phyloP scores from a whole-genome alignment of 2,329 filamentous ascomycete species.

The Exophiala viscosa region DNA sequence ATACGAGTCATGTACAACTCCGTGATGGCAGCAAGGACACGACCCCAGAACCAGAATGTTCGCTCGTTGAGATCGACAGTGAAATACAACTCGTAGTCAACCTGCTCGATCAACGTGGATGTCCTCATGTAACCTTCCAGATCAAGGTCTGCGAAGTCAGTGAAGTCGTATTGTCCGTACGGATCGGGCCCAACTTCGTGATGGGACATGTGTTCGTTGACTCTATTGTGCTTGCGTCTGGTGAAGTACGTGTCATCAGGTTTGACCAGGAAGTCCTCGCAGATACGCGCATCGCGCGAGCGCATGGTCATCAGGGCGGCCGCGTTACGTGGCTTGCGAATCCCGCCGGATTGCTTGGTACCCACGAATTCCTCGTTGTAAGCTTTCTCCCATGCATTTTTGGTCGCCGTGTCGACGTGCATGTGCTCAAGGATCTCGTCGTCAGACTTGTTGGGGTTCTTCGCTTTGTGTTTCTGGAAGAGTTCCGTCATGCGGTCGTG shows the following conservation, averaged over 20 bases:
- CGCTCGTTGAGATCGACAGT: too few relatives aligned
- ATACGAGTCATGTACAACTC: too few relatives aligned
- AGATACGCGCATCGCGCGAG: background rate
- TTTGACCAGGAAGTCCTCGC: conserved; percentile 8
- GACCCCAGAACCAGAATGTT: too few relatives aligned
- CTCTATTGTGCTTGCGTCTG: background rate
- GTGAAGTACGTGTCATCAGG: conserved; percentile 7
- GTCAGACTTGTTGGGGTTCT: background rate
- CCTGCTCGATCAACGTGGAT: too few relatives aligned
- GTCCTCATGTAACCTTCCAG: too few relatives aligned
- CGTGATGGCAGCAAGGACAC: too few relatives aligned
- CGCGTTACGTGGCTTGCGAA: conserved; percentile 6
- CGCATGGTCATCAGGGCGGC: conserved; percentile 14
- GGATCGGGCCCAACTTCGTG: too few relatives aligned
- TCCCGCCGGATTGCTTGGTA: background rate
- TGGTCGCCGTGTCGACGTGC: background rate
- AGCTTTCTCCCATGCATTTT: conserved; percentile 8
- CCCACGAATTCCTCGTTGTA: conserved; percentile 20
- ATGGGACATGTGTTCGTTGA: too few relatives aligned
- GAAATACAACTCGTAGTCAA: too few relatives aligned
- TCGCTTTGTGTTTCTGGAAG: background rate
- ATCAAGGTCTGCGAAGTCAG: too few relatives aligned
- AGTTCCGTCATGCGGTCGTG: conserved; percentile 1
- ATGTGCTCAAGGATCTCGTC: conserved; percentile 1
- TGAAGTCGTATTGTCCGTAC: too few relatives aligned